A percentile compares a stretch with the other conserved stretches of the same genome.
Evolutionary conservation across 2,329 filamentous ascomycete species (phyloP).

Genomic region (Aspergillus sergii): DNA sequence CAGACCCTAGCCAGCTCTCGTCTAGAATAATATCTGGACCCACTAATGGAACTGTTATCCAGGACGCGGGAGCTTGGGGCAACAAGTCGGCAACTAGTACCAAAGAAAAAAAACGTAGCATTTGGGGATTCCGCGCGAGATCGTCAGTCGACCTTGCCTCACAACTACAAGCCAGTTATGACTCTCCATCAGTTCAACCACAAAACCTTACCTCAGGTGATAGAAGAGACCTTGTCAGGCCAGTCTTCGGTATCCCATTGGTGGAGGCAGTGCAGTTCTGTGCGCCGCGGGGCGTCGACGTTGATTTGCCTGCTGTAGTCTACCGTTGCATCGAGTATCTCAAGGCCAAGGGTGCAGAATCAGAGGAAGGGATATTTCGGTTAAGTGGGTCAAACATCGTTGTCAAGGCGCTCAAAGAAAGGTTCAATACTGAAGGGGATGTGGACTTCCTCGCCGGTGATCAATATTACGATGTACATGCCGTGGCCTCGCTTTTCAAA

Average conservation of each 20-base stretch:
- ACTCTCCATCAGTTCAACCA: conserved; percentile 50
- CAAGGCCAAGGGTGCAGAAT: conserved; percentile 74
- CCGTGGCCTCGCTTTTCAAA: conserved; percentile 91
- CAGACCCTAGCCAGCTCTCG: conserved; percentile 32
- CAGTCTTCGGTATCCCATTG: conserved; percentile 83
- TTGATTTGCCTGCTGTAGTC: conserved; percentile 85
- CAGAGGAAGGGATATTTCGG: conserved; percentile 94
- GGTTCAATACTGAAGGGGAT: conserved; percentile 92
- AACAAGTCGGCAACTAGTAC: conserved; percentile 66
- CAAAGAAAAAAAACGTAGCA: conserved; percentile 79
- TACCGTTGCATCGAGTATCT: conserved; percentile 96
- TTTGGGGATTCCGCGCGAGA: conserved; percentile 67
- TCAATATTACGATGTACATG: conserved; percentile 92
- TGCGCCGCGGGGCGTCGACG: conserved; percentile 68
- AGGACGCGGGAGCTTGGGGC: conserved; percentile 83
- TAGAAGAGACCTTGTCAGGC: conserved; percentile 60
- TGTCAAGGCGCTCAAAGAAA: conserved; percentile 85
- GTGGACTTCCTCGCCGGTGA: conserved; percentile 78
- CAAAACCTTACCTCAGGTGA: conserved; percentile 51
- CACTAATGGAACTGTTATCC: conserved; percentile 80
- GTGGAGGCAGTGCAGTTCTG: conserved; percentile 84
- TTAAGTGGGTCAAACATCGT: conserved; percentile 95
- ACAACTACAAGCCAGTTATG: conserved; percentile 35
- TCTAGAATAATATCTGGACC: conserved; percentile 75
- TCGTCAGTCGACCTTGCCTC: conserved; percentile 68